Percentiles rank a stretch among this genome's conserved stretches.
Evolutionary conservation across 1,284 basidiomycete species (phyloP).

Genomic region (Moniliella sp.): DNA sequence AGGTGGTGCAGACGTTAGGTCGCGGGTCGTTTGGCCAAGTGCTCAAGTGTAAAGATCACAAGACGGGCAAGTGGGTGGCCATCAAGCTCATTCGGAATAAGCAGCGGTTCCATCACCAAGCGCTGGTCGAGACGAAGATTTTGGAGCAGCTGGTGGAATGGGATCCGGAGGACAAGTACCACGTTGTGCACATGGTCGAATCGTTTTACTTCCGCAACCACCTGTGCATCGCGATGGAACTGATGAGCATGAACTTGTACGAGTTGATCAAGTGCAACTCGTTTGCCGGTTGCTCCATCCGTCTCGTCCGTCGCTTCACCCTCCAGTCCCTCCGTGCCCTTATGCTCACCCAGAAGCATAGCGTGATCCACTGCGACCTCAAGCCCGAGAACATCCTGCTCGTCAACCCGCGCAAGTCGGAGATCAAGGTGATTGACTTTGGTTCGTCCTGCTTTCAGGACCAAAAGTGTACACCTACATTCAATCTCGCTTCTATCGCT

Average conservation of each 20-base stretch:
- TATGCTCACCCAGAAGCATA: constrained; percentile 74
- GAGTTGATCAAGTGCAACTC: constrained; percentile 99
- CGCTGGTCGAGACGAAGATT: constrained; percentile 99
- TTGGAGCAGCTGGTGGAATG: constrained; percentile 50
- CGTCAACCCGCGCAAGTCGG: constrained; percentile 68
- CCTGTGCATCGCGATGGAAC: constrained; percentile 87
- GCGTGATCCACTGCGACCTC: constrained; percentile 88
- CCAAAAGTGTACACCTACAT: constrained; percentile 98
- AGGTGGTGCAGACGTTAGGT: constrained; percentile 89
- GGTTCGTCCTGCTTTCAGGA: constrained; percentile 94
- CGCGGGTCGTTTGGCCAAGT: constrained; percentile 98
- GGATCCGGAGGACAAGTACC: constrained; percentile 76
- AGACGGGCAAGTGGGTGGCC: constrained; percentile 88
- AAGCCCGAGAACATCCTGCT: constrained; percentile 43
- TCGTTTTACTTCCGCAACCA: constrained; percentile 91
- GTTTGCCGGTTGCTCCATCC: constrained; percentile 86
- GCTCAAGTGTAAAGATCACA: constrained; percentile 98
- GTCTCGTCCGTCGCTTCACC: constrained; percentile 92
- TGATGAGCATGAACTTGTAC: constrained; percentile 88
- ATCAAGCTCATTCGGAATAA: constrained; percentile 99
- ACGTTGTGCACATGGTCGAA: constrained; percentile 79
- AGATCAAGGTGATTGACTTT: constrained; percentile 98
- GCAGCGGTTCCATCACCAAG: constrained; percentile 95
- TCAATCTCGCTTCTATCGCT: constrained; percentile 92
- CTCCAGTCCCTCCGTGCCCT: constrained; percentile 78